phyloP scores from a whole-genome alignment of 2,329 filamentous ascomycete species.

The Cytospora piceae region DNA sequence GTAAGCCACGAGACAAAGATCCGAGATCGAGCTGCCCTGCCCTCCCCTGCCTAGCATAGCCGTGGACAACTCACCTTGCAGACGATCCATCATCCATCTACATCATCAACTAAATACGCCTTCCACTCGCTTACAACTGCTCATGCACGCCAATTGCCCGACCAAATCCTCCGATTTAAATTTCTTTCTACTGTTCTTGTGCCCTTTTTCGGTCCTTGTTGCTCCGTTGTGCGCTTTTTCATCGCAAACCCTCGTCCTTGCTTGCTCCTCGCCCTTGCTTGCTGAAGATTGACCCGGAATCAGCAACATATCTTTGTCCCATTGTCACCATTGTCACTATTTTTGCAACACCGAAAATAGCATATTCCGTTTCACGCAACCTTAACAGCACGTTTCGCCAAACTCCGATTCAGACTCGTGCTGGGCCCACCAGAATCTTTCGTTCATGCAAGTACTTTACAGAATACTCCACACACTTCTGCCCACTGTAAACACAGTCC shows the following conservation, averaged over 20 bases:
- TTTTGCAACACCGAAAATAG: constrained; percentile 2
- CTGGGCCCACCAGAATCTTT: constrained; percentile 34
- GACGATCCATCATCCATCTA: constrained; percentile 33
- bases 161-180: constrained; percentile 29
- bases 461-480: constrained; percentile 28
- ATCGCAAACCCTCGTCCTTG: too few relatives aligned
- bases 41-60: constrained; percentile 32
- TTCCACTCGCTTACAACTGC: constrained; percentile 10
- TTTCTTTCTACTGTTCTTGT: constrained; percentile 11
- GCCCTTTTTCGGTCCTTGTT: not conserved
- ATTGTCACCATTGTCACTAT: not conserved
- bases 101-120: constrained; percentile 2
- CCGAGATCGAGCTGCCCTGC: not conserved
- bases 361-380: constrained; percentile 12
- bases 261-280: not conserved
- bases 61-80: constrained; percentile 48
- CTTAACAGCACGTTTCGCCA: not conserved
- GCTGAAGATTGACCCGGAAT: constrained; percentile 5
- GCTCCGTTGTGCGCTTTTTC: not conserved
- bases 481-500: constrained; percentile 33
- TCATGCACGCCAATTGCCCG: constrained; percentile 24
- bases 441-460: constrained; percentile 39
- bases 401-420: constrained; percentile 9
- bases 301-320: constrained; percentile 6
- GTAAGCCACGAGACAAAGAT: not conserved